These are phyloP conservation scores for Aspergillus sp. DNA, from an alignment of 2,329 filamentous ascomycete species.

Conservation along the genomic window DNA sequence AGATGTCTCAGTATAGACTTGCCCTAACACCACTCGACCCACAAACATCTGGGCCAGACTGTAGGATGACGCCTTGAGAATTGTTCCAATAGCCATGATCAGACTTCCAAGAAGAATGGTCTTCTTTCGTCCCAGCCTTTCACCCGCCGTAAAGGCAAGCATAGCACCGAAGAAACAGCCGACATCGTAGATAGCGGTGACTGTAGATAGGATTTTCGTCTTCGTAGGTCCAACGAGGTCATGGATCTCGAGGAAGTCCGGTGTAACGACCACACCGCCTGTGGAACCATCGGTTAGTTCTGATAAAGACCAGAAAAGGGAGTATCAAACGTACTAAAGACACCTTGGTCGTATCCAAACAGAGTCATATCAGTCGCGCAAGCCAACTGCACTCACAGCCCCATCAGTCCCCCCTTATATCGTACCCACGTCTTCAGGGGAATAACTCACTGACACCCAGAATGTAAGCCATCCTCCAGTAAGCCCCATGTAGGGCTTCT, in stretches of 20 bases:
- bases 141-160: slow-evolving; percentile 47
- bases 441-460: slow-evolving; percentile 51
- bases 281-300: not conserved
- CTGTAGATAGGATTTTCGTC: slow-evolving; percentile 42
- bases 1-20: not conserved
- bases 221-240: slow-evolving; percentile 41
- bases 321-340: slow-evolving; percentile 42
- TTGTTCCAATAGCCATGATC: slow-evolving; percentile 50
- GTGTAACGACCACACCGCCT: slow-evolving; percentile 56
- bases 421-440: not conserved
- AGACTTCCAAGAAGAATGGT: slow-evolving; percentile 47
- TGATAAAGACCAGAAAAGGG: not conserved
- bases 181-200: slow-evolving; percentile 60
- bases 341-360: slow-evolving; percentile 52
- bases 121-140: slow-evolving; percentile 49
- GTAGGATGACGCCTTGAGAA: slow-evolving; percentile 49
- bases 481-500: slow-evolving; percentile 52
- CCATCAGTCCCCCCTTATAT: not conserved
- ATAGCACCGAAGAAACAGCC: slow-evolving; percentile 60
- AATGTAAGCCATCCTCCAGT: slow-evolving; percentile 57
- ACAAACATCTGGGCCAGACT: slow-evolving; percentile 51
- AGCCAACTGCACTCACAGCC: slow-evolving; percentile 18
- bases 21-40: slow-evolving; percentile 42
- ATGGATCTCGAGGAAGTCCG: slow-evolving; percentile 52
- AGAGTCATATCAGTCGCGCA: slow-evolving; percentile 52